Evolutionary conservation across 2,329 filamentous ascomycete species (phyloP).

Genomic region (Coniochaeta sp.): DNA sequence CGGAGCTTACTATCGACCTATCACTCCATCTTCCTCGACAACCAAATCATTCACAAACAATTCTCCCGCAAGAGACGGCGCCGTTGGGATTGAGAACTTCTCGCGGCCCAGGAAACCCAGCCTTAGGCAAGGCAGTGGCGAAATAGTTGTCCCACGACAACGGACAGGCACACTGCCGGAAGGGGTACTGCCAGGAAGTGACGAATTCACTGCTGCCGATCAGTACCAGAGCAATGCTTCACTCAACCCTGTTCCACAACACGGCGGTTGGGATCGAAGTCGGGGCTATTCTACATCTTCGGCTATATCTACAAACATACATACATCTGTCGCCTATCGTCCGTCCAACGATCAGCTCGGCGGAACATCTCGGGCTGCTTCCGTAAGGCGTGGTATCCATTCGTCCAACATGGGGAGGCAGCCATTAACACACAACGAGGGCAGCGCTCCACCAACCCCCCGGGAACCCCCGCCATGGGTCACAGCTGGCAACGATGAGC

Average conservation of each 20-base stretch:
- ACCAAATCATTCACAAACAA: slow-evolving; percentile 8
- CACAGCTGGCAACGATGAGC: slow-evolving; percentile 36
- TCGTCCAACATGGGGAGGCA: slow-evolving; percentile 15
- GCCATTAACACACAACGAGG: slow-evolving; percentile 20
- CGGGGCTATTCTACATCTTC: slow-evolving; percentile 42
- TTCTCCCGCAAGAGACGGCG: slow-evolving; percentile 4
- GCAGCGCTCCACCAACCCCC: slow-evolving; percentile 9
- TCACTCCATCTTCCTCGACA: slow-evolving; percentile 14
- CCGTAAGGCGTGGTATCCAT: neutral
- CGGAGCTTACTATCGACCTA: slow-evolving; percentile 4
- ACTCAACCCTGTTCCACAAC: slow-evolving; percentile 10
- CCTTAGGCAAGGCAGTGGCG: slow-evolving; percentile 32
- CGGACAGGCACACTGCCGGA: slow-evolving; percentile 15
- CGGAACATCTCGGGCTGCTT: slow-evolving; percentile 18
- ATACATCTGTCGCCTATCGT: slow-evolving; percentile 33
- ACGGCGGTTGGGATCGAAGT: slow-evolving; percentile 32
- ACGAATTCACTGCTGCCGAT: slow-evolving; percentile 7
- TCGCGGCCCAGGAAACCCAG: slow-evolving; percentile 52
- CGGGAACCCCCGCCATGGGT: slow-evolving; percentile 38
- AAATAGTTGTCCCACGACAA: slow-evolving; percentile 15
- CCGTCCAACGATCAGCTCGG: slow-evolving; percentile 31
- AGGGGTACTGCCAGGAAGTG: slow-evolving; percentile 8
- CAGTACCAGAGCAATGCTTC: slow-evolving; percentile 10
- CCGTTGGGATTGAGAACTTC: slow-evolving; percentile 45
- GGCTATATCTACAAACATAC: slow-evolving; percentile 29